phyloP scores from a whole-genome alignment of 352 stramenopile species.

The Globisporangium lucens region DNA sequence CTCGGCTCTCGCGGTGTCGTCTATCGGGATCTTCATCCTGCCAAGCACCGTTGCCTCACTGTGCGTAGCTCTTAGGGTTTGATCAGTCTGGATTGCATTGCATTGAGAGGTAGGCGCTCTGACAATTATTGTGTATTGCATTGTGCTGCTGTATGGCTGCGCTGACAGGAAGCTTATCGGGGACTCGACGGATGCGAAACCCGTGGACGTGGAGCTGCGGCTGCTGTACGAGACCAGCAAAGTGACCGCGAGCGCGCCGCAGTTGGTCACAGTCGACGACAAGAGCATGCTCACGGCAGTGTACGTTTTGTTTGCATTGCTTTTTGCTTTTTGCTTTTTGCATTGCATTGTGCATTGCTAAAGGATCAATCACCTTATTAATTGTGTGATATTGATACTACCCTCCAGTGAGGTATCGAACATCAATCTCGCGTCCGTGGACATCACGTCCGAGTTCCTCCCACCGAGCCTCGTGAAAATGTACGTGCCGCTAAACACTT shows the following conservation, averaged over 20 bases:
- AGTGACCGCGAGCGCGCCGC: not conserved
- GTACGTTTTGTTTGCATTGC: not conserved
- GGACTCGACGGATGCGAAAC: not conserved
- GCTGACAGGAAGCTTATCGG: not conserved
- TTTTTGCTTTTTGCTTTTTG: too few relatives aligned
- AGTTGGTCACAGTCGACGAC: not conserved
- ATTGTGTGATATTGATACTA: not conserved
- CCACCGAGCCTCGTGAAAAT: conserved; percentile 1
- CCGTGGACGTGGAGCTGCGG: not conserved
- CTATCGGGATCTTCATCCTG: conserved; percentile 1
- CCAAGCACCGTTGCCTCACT: not conserved
- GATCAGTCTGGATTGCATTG: not conserved
- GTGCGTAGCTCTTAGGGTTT: not conserved
- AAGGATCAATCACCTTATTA: not conserved
- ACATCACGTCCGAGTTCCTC: not conserved
- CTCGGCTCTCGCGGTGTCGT: not conserved
- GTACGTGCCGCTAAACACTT: not conserved
- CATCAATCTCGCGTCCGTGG: not conserved
- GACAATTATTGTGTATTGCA: not conserved
- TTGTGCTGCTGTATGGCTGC: not conserved
- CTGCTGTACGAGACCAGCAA: not conserved
- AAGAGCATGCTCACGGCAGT: not conserved
- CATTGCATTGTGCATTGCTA: too few relatives aligned
- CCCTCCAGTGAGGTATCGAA: not conserved
- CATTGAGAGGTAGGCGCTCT: not conserved